Conservation (phyloP, 2,329 filamentous ascomycete genomes). For the Blumeriella jaapii region DNA sequence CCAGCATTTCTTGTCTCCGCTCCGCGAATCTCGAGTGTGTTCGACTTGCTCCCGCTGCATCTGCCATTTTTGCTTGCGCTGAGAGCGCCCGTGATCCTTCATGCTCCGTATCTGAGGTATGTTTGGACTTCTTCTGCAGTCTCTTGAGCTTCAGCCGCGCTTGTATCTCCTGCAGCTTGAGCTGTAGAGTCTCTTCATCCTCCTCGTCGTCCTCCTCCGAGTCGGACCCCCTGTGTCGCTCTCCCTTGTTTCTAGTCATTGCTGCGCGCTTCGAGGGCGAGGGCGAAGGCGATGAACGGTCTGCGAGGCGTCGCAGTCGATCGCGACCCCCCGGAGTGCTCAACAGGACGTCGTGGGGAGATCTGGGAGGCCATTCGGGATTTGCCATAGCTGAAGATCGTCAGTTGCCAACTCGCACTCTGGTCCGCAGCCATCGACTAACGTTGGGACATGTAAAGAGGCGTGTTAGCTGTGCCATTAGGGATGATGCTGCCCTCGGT, state of each 20-base stretch:
- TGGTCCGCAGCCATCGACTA: constrained; percentile 5
- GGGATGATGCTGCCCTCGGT: constrained; percentile 7
- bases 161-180: constrained; percentile 82
- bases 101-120: constrained; percentile 23
- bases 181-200: constrained; percentile 78
- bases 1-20: constrained; percentile 15
- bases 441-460: constrained; percentile 22
- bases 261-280: constrained; percentile 45
- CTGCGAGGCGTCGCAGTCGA: constrained; percentile 56
- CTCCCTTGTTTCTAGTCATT: constrained; percentile 13
- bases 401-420: constrained; percentile 6
- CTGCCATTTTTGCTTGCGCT: constrained; percentile 14
- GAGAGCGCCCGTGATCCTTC: constrained; percentile 11
- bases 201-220: constrained; percentile 49
- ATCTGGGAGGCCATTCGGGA: constrained; percentile 53
- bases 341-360: constrained; percentile 51
- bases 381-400: constrained; percentile 11
- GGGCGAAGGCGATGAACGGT: constrained; percentile 55
- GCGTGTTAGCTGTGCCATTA: constrained; percentile 7
- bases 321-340: constrained; percentile 69
- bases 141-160: constrained; percentile 80
- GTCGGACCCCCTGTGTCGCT: constrained; percentile 21
- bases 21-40: constrained; percentile 20
- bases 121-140: constrained; percentile 52
- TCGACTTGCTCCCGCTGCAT: constrained; percentile 20